Percentiles rank a stretch among this genome's conserved stretches.
phyloP scores from a whole-genome alignment of 164 flowering plant species.

The Warburgia ugandensis region DNA sequence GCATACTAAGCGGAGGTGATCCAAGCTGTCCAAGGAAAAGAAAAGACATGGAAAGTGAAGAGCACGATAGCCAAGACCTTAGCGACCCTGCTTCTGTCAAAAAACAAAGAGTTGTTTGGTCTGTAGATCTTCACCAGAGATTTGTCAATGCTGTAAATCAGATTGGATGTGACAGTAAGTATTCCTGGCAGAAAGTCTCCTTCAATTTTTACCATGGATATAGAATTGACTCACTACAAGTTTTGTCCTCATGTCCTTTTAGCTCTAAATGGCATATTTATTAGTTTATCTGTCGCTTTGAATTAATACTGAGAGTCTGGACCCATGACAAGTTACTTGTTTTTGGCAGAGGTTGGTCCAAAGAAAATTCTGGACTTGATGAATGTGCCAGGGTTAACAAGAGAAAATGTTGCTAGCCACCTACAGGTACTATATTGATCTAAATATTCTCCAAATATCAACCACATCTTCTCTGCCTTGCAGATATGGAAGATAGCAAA shows the following conservation, averaged over 20 bases:
- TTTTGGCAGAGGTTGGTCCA: constrained; percentile 82
- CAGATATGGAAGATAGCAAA: background rate
- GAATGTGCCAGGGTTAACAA: constrained; percentile 89
- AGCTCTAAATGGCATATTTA: background rate
- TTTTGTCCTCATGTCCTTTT: background rate
- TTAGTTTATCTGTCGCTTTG: no score
- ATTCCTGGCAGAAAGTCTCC: background rate
- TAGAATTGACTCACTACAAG: no score
- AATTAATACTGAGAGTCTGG: background rate
- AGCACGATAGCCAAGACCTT: constrained; percentile 49
- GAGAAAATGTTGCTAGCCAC: constrained; percentile 99
- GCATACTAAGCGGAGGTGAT: constrained; percentile 41
- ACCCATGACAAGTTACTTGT: constrained; percentile 15
- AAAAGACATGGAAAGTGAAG: constrained; percentile 52
- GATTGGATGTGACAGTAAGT: constrained; percentile 92
- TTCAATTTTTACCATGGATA: no score
- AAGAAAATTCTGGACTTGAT: constrained; percentile 91
- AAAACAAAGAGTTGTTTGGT: constrained; percentile 91
- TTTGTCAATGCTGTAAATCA: constrained; percentile 86
- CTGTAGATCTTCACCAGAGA: constrained; percentile 89
- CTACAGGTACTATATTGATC: constrained; percentile 93
- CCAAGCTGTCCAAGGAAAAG: constrained; percentile 44
- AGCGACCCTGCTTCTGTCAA: constrained; percentile 48
- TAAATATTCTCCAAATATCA: background rate
- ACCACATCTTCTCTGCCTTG: background rate